Evolutionary conservation across 306 rosid species (phyloP).

Genomic region (Trifolium fragiferum): DNA sequence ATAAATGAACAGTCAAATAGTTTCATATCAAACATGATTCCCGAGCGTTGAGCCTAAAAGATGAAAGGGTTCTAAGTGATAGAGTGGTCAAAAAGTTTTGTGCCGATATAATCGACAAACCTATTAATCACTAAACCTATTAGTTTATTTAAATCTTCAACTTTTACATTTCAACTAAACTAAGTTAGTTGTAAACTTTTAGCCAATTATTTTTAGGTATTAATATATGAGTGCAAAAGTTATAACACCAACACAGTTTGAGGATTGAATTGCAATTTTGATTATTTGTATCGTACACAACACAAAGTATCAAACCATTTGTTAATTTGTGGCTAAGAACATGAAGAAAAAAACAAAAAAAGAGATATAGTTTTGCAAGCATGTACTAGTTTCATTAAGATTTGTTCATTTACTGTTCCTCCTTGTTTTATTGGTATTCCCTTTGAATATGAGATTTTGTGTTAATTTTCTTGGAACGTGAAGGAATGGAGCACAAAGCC

Average conservation of each 20-base stretch:
- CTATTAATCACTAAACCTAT: not conserved
- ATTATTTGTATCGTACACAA: not conserved
- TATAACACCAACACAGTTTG: not conserved
- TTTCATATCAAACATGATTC: not conserved
- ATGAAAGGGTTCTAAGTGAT: no score
- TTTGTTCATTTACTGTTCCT: not conserved
- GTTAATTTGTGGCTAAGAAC: no score
- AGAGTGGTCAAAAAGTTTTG: no score
- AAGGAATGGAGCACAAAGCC: constrained; percentile 16
- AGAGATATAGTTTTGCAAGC: no score
- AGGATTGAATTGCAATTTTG: not conserved
- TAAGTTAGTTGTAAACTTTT: not conserved
- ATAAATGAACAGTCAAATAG: no score
- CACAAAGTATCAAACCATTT: no score
- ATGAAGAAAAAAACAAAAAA: no score
- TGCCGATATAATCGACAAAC: no score
- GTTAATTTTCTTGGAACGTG: not conserved
- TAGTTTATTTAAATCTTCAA: no score
- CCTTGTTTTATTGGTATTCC: not conserved
- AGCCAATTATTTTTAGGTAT: no score
- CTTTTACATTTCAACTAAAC: not conserved
- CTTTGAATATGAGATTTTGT: not conserved
- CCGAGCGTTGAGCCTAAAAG: no score
- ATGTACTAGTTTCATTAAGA: not conserved
- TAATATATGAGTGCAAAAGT: no score